Evolutionary conservation across 148 eudicot species (phyloP), one percentile per base, ranked within the genome.

Genomic region (Amaranthus palmeri): DNA sequence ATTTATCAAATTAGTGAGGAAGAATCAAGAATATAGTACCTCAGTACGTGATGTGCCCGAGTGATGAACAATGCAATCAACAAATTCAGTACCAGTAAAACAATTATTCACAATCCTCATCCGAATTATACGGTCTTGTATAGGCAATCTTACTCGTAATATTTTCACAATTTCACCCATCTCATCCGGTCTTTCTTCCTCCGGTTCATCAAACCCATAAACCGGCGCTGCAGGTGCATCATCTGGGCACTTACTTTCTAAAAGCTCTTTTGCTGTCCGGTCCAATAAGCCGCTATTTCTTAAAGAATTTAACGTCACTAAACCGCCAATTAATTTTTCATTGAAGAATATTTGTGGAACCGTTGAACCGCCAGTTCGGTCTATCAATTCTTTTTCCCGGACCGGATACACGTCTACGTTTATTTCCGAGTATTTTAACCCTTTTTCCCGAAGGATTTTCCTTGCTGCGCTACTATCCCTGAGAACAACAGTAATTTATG

Each of bases 281-380:
- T 88, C 89, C 72, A 95, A 63, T 61, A 79, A 55, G 17, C 93
- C 93, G 42, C 92, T 78, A 71, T 92, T 91, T 12, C 97, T 71
- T 67, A 91, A 44, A n/a, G 93, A 87, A 67, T 95, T 95, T 61
- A 95, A 57, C 5, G 81, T 96, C 77, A 86, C 96, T 76, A 95
- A 69, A 45, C 99, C 99, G 0, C 99, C 99, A 41, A 95, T 80
- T 9, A 88, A 13, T 61, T 88, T 87, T 76, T 86, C 99, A 76
- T 95, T 95, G 76, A 95, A 89, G 72, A 95, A 95, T 7, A 95
- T 80, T 81, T 88, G 91, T 42, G 99, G 99, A 43, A 95, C 97
- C 0, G 82, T 67, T 8, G 85, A 73, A 40, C 81, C 70, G 18
- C 96, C 93, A 4, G 92, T 85, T 59, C 88, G 81, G 60, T 89